These are phyloP conservation scores for Curvularia verruculosa DNA, from an alignment of 2,329 filamentous ascomycete genomes.

Conservation along the genomic window DNA sequence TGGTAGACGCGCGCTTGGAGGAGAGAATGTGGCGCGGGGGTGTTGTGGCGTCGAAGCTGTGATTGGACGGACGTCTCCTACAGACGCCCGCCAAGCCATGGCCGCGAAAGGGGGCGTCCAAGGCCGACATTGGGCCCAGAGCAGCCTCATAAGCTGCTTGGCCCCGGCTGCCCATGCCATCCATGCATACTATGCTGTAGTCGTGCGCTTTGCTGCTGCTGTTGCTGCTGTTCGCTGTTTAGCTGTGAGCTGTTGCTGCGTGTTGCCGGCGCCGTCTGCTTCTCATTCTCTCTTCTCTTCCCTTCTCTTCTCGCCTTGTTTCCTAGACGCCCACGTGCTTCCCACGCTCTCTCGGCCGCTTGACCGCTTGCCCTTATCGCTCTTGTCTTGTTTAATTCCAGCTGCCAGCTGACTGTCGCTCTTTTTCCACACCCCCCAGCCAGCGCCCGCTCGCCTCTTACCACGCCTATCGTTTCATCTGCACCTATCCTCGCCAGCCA, in stretches of 20 bases:
- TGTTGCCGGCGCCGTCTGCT: conserved; percentile 12
- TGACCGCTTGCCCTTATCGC: background rate
- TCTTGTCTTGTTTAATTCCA: background rate
- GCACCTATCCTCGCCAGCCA: conserved; percentile 13
- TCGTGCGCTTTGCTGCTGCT: conserved; percentile 9
- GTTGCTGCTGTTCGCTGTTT: conserved; percentile 23
- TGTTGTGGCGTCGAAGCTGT: background rate
- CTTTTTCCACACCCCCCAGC: conserved; percentile 18
- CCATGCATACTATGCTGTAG: no score
- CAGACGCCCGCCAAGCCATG: conserved; percentile 23
- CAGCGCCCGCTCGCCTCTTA: conserved; percentile 19
- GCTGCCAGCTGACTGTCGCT: conserved; percentile 19
- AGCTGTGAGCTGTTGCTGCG: conserved; percentile 21
- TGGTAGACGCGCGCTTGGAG: background rate
- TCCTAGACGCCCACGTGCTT: conserved; percentile 25
- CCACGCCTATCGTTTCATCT: conserved; percentile 26
- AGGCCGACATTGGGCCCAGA: conserved; percentile 32
- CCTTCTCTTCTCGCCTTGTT: no score
- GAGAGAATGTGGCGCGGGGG: background rate
- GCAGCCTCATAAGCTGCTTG: conserved; percentile 23
- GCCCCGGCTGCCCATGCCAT: conserved; percentile 19
- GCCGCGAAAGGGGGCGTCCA: conserved; percentile 35
- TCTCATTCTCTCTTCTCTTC: background rate
- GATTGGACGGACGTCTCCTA: conserved; percentile 12
- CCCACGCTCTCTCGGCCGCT: conserved; percentile 21